These are phyloP conservation scores for Epichloe scottii DNA, from an alignment of 2,329 filamentous ascomycete genomes.

Conservation along the genomic window DNA sequence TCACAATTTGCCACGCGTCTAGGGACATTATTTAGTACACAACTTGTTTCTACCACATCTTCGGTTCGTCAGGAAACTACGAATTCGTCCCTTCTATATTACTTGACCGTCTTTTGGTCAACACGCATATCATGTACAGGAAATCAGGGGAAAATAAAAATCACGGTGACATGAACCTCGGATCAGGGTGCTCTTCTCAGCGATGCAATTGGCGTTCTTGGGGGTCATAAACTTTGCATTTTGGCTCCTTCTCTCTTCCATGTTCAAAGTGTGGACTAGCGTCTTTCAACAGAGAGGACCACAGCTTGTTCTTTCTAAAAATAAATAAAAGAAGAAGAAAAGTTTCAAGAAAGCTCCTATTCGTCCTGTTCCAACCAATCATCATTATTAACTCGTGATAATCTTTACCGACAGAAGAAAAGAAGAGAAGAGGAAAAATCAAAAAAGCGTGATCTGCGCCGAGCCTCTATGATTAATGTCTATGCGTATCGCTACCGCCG, in stretches of 20 bases:
- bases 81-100: neutral
- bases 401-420: neutral
- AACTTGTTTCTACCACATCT: conserved; percentile 1
- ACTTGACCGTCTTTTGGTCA: neutral
- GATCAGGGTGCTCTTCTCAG: neutral
- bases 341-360: neutral
- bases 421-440: too few relatives aligned
- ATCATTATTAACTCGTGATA: neutral
- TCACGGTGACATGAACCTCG: conserved; percentile 1
- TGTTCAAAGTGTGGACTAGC: neutral
- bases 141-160: neutral
- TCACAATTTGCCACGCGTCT: neutral
- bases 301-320: neutral
- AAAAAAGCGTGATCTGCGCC: neutral
- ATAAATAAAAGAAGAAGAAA: neutral
- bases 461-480: neutral
- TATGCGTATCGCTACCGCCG: conserved; percentile 12
- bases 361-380: neutral
- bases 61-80: neutral
- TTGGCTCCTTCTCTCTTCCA: neutral
- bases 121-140: neutral
- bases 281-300: neutral
- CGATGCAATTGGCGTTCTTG: neutral
- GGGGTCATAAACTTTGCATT: neutral
- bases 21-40: neutral